Base-by-base conservation (phyloP, 805 yeast species). In the Cyberlindnera galapagoensis region DNA sequence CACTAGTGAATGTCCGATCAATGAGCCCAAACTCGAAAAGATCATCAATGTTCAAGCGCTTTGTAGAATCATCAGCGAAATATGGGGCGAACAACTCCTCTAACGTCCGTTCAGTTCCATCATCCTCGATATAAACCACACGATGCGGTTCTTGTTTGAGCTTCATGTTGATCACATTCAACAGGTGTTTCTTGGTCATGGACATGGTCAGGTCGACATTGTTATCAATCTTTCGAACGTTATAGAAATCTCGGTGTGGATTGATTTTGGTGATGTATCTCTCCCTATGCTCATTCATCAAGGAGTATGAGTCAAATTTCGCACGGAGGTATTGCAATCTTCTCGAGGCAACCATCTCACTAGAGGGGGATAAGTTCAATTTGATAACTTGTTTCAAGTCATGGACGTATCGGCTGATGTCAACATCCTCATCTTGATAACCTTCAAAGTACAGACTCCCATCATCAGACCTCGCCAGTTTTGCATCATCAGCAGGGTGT, bases 161-260 rank as follows among this genome's bases (percentile, higher is more conserved):
- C 31, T 61, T 63, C 8, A 48, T 46, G 51, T 63, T 59, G 13
- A 63, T 59, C n/a, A 57, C 56, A 24, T 57, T 61, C 22, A 61
- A 44, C 15, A 62, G 63, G 60, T 90, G 97, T 57, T 90, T 90
- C 59, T 92, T 97, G 47, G 94, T 87, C 97, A 92, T 92, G 52
- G 95, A 85, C 30, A 97, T 97, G 6, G 95, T 80, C 53, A 90
- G 95, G 54, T 90, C 97, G 41, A 92, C 90, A 63, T 92, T 97
- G 21, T 97, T 92, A 33, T 64, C 69, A 21, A 65, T 59, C 40
- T 65, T 65, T 41, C 69, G 50, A 11, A 58, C 64, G 34, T 64
- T 64, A 35, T 64, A 64, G 28, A 64, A 63, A 47, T 64, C 68
- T 24, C 67, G 43, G 30, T 62, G 62, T 10, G 68, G 67, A 15